Evolutionary conservation across 2,329 filamentous ascomycete species (phyloP), one percentile per base, ranked within the genome.

Genomic region (Ophiocordyceps camponoti-leonardi): DNA sequence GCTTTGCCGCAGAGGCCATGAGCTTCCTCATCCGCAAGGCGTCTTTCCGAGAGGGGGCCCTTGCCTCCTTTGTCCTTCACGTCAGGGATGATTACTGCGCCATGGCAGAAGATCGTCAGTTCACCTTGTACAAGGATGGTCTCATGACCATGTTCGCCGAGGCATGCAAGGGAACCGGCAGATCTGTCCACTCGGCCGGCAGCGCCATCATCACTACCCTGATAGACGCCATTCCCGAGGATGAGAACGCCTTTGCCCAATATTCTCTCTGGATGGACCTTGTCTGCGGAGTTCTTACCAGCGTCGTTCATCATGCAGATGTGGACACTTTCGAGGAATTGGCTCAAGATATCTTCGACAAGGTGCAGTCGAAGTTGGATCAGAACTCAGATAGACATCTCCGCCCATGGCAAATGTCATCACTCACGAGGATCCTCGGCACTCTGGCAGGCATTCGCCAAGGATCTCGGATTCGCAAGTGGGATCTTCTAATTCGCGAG

Each of bases 1-100:
- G 88, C 46, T 98, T 96, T 62, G 85, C 90, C 13, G 92, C 92
- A 23, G 92, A 98, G 64, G 86, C 92, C 3, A 74, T 98, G 67
- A 94, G 88, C 52, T 98, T 96, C 57, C 69, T 98, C 19, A 73
- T 98, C 19, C 83, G 86, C 56, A 96, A 95, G 65, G 83, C 88
- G 3, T 85, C 86, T 46, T 77, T 85, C 51, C 79, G 86, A 52
- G 83, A 90, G 51, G 75, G 70, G 23, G 77, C 86, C 0, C 68
- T 98, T 33, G 68, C 75, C 13, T 64, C 71, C 13, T 79, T 95
- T n/a, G 66, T 94, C 2, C 67, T 72, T 13, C 81, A 87, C 61
- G 78, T 83, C 1, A 75, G 85, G 44, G 64, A 75, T 12, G 86
- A 94, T 56, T 67, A 94, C 44, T 53, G 71, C 44, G 67, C 64